Evolutionary conservation across 228 moss, liverwort and hornwort genomes (phyloP).

Genomic region (Sphagnum fallax): DNA sequence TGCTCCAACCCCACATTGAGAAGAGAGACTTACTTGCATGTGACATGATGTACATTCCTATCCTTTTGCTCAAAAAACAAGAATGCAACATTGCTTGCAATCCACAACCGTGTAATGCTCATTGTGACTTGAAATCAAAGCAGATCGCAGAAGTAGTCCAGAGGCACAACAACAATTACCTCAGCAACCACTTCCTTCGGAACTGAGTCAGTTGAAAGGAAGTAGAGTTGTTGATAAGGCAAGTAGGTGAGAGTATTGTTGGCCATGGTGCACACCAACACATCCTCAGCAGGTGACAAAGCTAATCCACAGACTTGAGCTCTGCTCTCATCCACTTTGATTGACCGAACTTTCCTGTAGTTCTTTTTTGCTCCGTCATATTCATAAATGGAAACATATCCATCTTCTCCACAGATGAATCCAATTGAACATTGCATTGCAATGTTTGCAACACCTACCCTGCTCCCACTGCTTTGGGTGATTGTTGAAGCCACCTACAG

Average conservation of each 20-base stretch:
- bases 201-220: slow-evolving; percentile 34
- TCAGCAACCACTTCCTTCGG: slow-evolving; percentile 38
- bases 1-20: slow-evolving; percentile 19
- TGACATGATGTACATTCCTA: background rate
- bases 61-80: background rate
- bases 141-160: background rate
- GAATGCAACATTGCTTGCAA: background rate
- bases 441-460: slow-evolving; percentile 26
- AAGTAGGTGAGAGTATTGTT: slow-evolving; percentile 38
- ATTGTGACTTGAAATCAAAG: too few relatives aligned
- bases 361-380: slow-evolving; percentile 32
- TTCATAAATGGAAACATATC: slow-evolving; percentile 48
- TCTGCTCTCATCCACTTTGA: slow-evolving; percentile 51
- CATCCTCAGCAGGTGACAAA: slow-evolving; percentile 43
- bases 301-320: slow-evolving; percentile 36
- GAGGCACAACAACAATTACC: slow-evolving; percentile 15
- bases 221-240: slow-evolving; percentile 40
- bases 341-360: slow-evolving; percentile 28
- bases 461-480: slow-evolving; percentile 22
- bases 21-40: too few relatives aligned
- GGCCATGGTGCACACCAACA: slow-evolving; percentile 45
- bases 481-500: slow-evolving; percentile 56
- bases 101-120: background rate
- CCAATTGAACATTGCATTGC: slow-evolving; percentile 64
- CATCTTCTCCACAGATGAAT: slow-evolving; percentile 66